Base-by-base conservation (phyloP, 2,329 filamentous ascomycete genomes). In the Botrytis paeoniae region DNA sequence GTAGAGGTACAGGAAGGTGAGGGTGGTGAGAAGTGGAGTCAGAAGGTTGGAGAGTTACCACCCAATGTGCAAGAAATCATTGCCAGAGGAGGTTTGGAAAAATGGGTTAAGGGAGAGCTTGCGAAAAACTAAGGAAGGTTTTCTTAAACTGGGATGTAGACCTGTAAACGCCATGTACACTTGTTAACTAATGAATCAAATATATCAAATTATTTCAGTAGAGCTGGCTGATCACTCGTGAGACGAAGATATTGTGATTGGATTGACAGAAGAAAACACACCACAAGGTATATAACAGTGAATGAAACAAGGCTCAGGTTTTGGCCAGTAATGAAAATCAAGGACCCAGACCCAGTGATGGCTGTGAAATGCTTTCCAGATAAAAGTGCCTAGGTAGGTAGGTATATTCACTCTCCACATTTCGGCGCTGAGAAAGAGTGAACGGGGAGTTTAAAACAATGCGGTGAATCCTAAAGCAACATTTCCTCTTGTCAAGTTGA, bases 21-120 rank as follows among this genome's bases (percentile, higher is more conserved):
- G 71, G 85, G 86, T 63, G 85, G 86, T 65, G 80, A 85, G 72
- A 88, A 83, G 54, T 97, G 93, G 94, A 91, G 85, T 69, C 88
- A 96, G 80, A 93, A 92, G 83, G 93, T 97, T 0, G 93, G 93
- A 12, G 92, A 96, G 84, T 81, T 97, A 75, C 92, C 93, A 22
- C 89, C 92, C 0, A 97, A 95, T 79, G 92, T 97, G 72, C 94
- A 97, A 81, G 92, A 93, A 79, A 94, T 95, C 73, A 93, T 95
- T 78, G 91, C 92, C 0, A 82, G 86, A 68, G 93, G 93, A 3
- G 94, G 94, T 0, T 80, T 97, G 74, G 93, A 95, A 85, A 91
- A 90, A 75, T 97, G 93, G 94, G 92, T 96, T 1, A 79, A 79
- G 71, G 51, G 71, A 7, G 76, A 80, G 72, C 78, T 80, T 71